Percentiles rank a stretch among this genome's conserved stretches.
Conservation (phyloP, 2,329 filamentous ascomycete genomes). For the Xylaria multiplex region DNA sequence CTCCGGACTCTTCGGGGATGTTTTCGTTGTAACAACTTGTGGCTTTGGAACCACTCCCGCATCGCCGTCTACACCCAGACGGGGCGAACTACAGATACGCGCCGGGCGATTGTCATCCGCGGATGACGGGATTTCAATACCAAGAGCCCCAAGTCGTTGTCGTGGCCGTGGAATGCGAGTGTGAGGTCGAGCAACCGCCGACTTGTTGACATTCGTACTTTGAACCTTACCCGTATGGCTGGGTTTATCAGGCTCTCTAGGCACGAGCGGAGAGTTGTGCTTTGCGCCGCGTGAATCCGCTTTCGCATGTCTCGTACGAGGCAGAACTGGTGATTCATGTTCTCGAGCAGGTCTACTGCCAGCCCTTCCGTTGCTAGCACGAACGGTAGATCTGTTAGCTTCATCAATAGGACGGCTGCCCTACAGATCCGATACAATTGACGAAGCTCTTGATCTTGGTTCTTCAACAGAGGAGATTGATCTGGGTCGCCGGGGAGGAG, state of each 20-base stretch:
- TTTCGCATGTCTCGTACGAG: not conserved
- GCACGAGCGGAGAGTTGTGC: not conserved
- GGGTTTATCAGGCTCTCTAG: not conserved
- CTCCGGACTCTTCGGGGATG: not conserved
- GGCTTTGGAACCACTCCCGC: not conserved
- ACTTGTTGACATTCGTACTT: conserved; percentile 18
- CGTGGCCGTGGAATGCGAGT: conserved; percentile 10
- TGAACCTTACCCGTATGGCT: not conserved
- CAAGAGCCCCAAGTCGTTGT: not conserved
- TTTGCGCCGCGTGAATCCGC: conserved; percentile 1
- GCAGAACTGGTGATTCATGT: not conserved
- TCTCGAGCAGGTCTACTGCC: not conserved
- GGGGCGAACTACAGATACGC: not conserved
- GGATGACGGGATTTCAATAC: not conserved
- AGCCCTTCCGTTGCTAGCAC: not conserved
- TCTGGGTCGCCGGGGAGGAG: not conserved
- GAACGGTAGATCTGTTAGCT: not conserved
- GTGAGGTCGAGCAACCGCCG: conserved; percentile 8
- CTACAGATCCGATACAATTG: conserved; percentile 13
- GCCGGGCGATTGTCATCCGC: not conserved
- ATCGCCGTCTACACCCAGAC: not conserved
- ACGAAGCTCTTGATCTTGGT: conserved; percentile 34
- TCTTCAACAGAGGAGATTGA: conserved; percentile 35
- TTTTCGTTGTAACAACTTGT: not conserved
- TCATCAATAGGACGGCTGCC: not conserved